phyloP scores from a whole-genome alignment of 371 early-diverging fungal species.

The Gilbertella persicaria region DNA sequence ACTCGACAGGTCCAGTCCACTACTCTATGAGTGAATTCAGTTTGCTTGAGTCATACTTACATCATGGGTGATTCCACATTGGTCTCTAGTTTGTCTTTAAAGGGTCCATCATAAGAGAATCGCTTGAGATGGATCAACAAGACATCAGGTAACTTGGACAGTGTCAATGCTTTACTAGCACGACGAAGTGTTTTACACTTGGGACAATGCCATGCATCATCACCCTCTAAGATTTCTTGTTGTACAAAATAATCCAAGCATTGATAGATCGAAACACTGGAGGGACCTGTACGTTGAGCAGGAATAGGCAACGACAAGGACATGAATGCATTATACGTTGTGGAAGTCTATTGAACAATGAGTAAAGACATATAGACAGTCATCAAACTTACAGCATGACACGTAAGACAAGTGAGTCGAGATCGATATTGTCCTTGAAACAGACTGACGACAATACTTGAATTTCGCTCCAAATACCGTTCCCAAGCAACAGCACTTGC shows the following conservation, averaged over 20 bases:
- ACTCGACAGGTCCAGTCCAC: slow-evolving; percentile 34
- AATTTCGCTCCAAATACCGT: slow-evolving; percentile 73
- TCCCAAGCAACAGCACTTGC: slow-evolving; percentile 79
- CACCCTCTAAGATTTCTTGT: slow-evolving; percentile 84
- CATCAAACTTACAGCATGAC: slow-evolving; percentile 44
- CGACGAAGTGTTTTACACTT: slow-evolving; percentile 74
- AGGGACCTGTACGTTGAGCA: slow-evolving; percentile 27
- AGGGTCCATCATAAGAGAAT: slow-evolving; percentile 92
- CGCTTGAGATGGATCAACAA: slow-evolving; percentile 92
- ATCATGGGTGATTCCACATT: slow-evolving; percentile 82
- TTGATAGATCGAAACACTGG: slow-evolving; percentile 63
- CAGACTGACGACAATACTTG: slow-evolving; percentile 88
- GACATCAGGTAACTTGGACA: slow-evolving; percentile 85
- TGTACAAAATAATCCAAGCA: slow-evolving; percentile 87
- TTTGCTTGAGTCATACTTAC: slow-evolving; percentile 20
- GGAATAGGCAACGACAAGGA: slow-evolving; percentile 94
- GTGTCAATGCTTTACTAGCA: slow-evolving; percentile 75
- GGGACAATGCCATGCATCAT: slow-evolving; percentile 91
- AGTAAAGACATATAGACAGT: background rate
- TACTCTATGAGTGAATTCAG: slow-evolving; percentile 2
- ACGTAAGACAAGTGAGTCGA: slow-evolving; percentile 79
- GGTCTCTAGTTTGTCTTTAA: slow-evolving; percentile 90
- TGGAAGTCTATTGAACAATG: slow-evolving; percentile 66
- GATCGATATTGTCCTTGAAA: slow-evolving; percentile 90
- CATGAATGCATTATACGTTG: slow-evolving; percentile 92